Base-by-base conservation (phyloP, 2,329 filamentous ascomycete genomes). In the Zymoseptoria pseudotritici region DNA sequence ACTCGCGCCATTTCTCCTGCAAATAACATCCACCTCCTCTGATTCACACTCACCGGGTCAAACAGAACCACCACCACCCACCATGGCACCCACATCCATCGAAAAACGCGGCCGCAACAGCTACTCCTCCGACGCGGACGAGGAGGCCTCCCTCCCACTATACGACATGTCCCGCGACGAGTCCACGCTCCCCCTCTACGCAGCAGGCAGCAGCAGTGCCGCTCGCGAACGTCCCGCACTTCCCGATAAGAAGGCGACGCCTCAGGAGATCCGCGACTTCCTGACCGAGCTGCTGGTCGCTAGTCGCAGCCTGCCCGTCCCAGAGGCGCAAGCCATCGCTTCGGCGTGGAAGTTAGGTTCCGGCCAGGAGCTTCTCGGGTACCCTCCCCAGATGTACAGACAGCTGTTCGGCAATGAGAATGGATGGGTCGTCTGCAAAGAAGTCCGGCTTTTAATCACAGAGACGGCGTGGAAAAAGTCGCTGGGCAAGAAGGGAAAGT, bases 371-470 rank as follows among this genome's bases (percentile, higher is more conserved):
- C 29, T 66, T 10, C 53, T 21, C 26, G 21, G 26, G 3, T 66
- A 61, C 26, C 53, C 64, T 0, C 58, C 61, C 0, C 24, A n/a
- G 0, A 63, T 66, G 55, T 65, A 59, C n/a, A 46, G 56, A 3
- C 56, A 63, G 11, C 58, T 66, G 8, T 66, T 65, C 31, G 63
- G 62, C 11, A 1, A 22, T 3, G 59, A 65, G 42, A 60, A 65
- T 22, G 63, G 59, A 1, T 66, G 64, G 64, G 57, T 63, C 24
- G 36, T 66, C 2, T 66, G 62, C 57, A 59, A 61, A 36, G 64
- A 63, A 20, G 55, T 60, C 0, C 55, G 59, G 13, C 3, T 61
- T 2, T 53, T 56, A 1, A 42, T 58, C 21, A 42, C 31, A 24
- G 46, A 55, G n/a, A 54, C 59, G 36, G 53, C 29, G 52, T 13